Conservation (phyloP, 192 early-diverging fungal species). For the Dimargaris cristalligena region DNA sequence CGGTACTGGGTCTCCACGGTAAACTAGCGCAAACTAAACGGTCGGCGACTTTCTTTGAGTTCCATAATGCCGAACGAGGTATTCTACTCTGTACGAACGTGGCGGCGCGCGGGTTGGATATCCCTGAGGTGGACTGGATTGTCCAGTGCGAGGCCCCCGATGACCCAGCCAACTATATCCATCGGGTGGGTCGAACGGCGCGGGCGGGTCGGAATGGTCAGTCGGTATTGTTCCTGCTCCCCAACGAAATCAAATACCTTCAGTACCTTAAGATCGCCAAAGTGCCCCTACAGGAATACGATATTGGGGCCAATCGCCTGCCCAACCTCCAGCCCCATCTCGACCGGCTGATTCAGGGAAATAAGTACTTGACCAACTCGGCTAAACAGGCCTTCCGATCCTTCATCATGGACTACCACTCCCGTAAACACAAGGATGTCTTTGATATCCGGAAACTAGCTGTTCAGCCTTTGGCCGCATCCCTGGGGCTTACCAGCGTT, state of each 20-base stretch:
- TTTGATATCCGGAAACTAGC: conserved; percentile 87
- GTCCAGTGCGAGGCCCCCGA: conserved; percentile 99
- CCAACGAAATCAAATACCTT: conserved; percentile 87
- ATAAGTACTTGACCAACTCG: conserved; percentile 92
- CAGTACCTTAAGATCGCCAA: conserved; percentile 95
- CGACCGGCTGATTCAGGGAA: conserved; percentile 93
- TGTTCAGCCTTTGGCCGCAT: conserved; percentile 75
- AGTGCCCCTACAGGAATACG: conserved; percentile 97
- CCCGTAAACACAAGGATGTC: conserved; percentile 88
- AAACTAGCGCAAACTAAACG: conserved; percentile 97
- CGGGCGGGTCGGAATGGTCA: conserved; percentile 77
- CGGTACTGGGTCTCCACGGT: conserved; percentile 94
- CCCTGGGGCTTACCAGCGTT: conserved; percentile 92
- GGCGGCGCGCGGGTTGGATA: conserved; percentile 93
- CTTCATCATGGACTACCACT: conserved; percentile 89
- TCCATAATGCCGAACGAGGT: conserved; percentile 83
- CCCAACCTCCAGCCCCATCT: conserved; percentile 93
- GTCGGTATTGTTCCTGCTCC: conserved; percentile 88
- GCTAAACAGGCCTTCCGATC: conserved; percentile 93
- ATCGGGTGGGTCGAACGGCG: conserved; percentile 91
- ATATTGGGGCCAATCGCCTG: conserved; percentile 88
- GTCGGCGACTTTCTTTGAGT: conserved; percentile 98
- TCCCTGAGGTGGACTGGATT: conserved; percentile 98
- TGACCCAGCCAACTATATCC: conserved; percentile 96
- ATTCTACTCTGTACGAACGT: conserved; percentile 95